Evolutionary conservation across 2,329 filamentous ascomycete genomes (phyloP), one percentile per base, ranked within the genome.

Genomic region (Neofusicoccum ribis): DNA sequence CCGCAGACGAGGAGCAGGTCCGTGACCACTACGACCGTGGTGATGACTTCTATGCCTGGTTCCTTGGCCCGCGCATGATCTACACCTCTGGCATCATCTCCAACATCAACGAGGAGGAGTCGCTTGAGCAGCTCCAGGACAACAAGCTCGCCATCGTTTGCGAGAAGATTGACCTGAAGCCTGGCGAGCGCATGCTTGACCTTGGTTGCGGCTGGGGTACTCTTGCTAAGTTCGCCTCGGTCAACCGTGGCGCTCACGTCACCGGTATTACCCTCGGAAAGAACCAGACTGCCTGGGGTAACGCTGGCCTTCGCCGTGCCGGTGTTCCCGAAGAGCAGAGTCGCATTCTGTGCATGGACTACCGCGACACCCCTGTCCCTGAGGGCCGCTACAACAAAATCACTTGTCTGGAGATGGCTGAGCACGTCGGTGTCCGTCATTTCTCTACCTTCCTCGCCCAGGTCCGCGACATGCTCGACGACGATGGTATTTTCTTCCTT

Each of bases 191-290:
- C 63, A 82, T 98, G 80, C 90, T 98, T 66, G 95, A 98, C 74
- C 96, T 99, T 75, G 95, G 95, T 76, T 98, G 94, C 77, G 95
- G 95, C 72, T 99, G 95, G 95, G 95, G 95, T 74, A 98, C 95
- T 39, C 90, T 99, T 66, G 90, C 93, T 75, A 92, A 92, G 75
- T 98, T 93, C 75, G 95, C 95, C 72, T 94, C 90, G 70, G 89
- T 91, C 78, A 93, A 97, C 85, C 97, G 96, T 77, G 93, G 92
- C 68, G 92, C 91, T 66, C 84, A 89, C 63, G 91, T 89, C 67
- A 95, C 92, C 51, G 95, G 95, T 84, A 87, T 98, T 77, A 98
- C 95, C 68, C 91, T 98, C 65, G 95, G 92, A 70, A 90, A 91
- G 77, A 97, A 99, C 83, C 94, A 97, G 83, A 97, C 94, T 67